These are phyloP conservation scores for Saturnispora sanitii DNA, from an alignment of 805 yeast genomes.

Conservation along the genomic window DNA sequence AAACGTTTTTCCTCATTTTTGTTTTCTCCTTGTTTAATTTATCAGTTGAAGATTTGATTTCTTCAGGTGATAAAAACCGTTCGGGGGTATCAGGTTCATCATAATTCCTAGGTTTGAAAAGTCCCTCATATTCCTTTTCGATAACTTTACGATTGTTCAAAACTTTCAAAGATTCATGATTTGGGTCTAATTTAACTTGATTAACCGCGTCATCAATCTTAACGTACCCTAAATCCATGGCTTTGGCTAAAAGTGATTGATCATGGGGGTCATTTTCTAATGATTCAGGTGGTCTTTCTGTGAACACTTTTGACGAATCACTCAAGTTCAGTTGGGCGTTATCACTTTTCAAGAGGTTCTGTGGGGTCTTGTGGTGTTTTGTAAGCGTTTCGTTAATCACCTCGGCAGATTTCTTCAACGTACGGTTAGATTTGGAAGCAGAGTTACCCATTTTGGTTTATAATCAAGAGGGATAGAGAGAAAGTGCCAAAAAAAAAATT, in stretches of 20 bases:
- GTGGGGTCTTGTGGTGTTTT: constrained; percentile 5
- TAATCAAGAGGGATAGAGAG: too few relatives aligned
- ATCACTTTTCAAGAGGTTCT: constrained; percentile 10
- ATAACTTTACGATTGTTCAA: constrained; percentile 17
- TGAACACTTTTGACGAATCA: constrained; percentile 14
- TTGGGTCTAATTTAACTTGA: constrained; percentile 8
- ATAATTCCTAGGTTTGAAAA: constrained; percentile 12
- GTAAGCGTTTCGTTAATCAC: constrained; percentile 2
- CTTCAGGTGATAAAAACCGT: constrained; percentile 14
- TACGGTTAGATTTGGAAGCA: constrained; percentile 18
- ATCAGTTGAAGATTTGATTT: constrained; percentile 7
- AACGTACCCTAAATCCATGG: constrained; percentile 19
- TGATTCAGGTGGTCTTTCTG: constrained; percentile 15
- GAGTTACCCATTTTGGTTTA: constrained; percentile 23
- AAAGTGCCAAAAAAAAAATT: too few relatives aligned
- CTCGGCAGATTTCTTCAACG: constrained; percentile 9
- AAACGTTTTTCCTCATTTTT: constrained; percentile 8
- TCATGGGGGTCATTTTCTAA: constrained; percentile 5
- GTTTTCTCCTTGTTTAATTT: not conserved
- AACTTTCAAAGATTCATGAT: constrained; percentile 19
- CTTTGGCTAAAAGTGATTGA: constrained; percentile 11
- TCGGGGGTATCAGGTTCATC: constrained; percentile 16
- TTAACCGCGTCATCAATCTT: constrained; percentile 12
- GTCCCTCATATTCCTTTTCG: constrained; percentile 16
- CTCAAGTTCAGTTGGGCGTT: not conserved